These are phyloP conservation scores for Elsinoe necatrix DNA, from an alignment of 2,329 filamentous ascomycete species.

Conservation along the genomic window DNA sequence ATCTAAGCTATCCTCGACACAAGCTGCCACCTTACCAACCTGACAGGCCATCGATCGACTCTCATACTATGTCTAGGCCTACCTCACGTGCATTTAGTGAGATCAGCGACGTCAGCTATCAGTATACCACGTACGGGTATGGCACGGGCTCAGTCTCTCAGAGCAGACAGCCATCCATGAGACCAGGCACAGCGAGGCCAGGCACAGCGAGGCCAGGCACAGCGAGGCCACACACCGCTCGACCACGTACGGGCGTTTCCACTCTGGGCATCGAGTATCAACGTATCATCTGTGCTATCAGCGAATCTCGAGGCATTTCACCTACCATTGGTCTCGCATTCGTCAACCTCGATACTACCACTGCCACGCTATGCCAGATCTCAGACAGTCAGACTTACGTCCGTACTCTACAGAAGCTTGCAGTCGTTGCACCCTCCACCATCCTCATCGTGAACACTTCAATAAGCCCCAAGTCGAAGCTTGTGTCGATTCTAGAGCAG, in stretches of 20 bases:
- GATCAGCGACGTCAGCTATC: constrained; percentile 1
- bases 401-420: constrained; percentile 77
- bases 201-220: constrained; percentile 45
- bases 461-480: constrained; percentile 62
- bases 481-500: constrained; percentile 66
- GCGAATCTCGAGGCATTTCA: constrained; percentile 77
- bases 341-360: constrained; percentile 75
- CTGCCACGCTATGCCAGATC: constrained; percentile 80
- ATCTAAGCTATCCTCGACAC: too few species aligned
- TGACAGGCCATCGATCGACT: background rate
- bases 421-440: constrained; percentile 67
- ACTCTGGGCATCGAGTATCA: constrained; percentile 52
- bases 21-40: too few species aligned
- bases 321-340: constrained; percentile 80
- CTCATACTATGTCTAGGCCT: background rate
- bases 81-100: background rate
- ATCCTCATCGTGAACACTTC: constrained; percentile 69
- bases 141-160: background rate
- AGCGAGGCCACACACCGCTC: constrained; percentile 34
- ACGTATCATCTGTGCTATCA: constrained; percentile 78
- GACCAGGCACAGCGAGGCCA: constrained; percentile 20
- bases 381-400: constrained; percentile 90
- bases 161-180: background rate
- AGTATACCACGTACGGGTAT: constrained; percentile 7
- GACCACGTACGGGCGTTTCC: constrained; percentile 48